Evolutionary conservation across 78 protist species (phyloP).

Genomic region (Speleostelium caveatum): DNA sequence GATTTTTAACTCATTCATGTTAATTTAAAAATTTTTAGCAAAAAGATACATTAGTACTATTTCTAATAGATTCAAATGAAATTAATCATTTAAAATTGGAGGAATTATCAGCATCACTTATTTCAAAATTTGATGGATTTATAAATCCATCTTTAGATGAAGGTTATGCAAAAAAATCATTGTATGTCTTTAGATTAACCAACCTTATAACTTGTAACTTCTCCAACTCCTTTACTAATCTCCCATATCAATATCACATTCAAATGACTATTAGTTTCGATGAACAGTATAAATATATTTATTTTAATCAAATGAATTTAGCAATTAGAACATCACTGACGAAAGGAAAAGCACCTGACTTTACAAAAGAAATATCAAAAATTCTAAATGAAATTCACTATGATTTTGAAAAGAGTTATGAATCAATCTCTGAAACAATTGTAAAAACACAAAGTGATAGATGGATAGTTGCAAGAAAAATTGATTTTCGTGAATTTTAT

Average conservation of each 20-base stretch:
- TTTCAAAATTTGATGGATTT: slow-evolving; percentile 47
- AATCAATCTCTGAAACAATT: slow-evolving; percentile 40
- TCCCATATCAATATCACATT: too few species aligned
- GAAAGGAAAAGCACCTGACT: slow-evolving; percentile 35
- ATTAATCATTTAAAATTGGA: slow-evolving; percentile 16
- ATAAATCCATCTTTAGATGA: slow-evolving; percentile 35
- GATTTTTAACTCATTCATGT: too few species aligned
- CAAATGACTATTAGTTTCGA: slow-evolving; percentile 78
- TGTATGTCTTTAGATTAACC: slow-evolving; percentile 1
- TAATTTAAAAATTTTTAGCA: too few species aligned
- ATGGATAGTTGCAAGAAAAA: slow-evolving; percentile 85
- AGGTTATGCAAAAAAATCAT: slow-evolving; percentile 36
- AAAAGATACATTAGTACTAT: slow-evolving; percentile 61
- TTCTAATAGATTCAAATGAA: slow-evolving; percentile 34
- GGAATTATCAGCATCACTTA: slow-evolving; percentile 5
- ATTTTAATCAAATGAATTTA: slow-evolving; percentile 89
- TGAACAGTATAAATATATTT: slow-evolving; percentile 81
- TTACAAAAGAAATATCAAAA: slow-evolving; percentile 71
- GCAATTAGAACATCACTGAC: slow-evolving; percentile 82
- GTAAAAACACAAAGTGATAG: slow-evolving; percentile 58
- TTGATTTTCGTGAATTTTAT: slow-evolving; percentile 85
- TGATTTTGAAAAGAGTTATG: slow-evolving; percentile 68
- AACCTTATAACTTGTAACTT: too few species aligned
- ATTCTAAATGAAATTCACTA: slow-evolving; percentile 77
- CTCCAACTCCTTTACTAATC: too few species aligned